Base-by-base conservation (phyloP, 306 rosid species). In the Calophaca sinica region DNA sequence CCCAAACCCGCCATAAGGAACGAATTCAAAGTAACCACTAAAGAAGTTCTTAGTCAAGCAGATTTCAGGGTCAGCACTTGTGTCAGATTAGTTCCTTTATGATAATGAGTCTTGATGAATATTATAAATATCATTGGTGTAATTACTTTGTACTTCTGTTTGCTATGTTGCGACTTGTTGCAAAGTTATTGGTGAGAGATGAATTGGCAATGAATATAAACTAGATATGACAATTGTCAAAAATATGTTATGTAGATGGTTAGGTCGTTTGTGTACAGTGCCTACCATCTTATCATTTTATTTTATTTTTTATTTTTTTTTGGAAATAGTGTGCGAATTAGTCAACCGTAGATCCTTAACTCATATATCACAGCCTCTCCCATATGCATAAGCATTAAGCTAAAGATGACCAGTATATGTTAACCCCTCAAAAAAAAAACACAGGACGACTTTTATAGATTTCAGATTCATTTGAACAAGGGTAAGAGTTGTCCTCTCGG, bases 31-130 rank as follows among this genome's bases (percentile, higher is more conserved):
- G 85, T 80, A 62, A 80, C 87, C 67, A 84, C 87, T 36, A 82
- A 80, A 72, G 87, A 84, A 80, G 87, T 77, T 68, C 87, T 84
- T 28, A 73, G 61, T 72, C 75, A 84, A 68, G 87, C 87, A 54
- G 85, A 84, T 84, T 84, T 84, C 77, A 80, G 87, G 87, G 87
- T 84, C 9, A 62, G 85, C 70, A 68, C 72, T 80, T 61, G 0
- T 29, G 48, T 67, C 39, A 15, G n/a, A n/a, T 32, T 70, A 67
- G 45, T 80, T 77, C 70, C 53, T 67, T 41, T 76, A 35, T 52
- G 67, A 48, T 65, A 6, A 46, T 2, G 35, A 13, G 31, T 48
- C 53, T 35, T 8, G 54, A 31, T 39, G 57, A 10, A 10, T 68
- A 48, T 54, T 50, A 14, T 62, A 50, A 10, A 3, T 50, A 50